phyloP scores from a whole-genome alignment of 2,329 filamentous ascomycete species.

The Pestalotiopsis sp. region DNA sequence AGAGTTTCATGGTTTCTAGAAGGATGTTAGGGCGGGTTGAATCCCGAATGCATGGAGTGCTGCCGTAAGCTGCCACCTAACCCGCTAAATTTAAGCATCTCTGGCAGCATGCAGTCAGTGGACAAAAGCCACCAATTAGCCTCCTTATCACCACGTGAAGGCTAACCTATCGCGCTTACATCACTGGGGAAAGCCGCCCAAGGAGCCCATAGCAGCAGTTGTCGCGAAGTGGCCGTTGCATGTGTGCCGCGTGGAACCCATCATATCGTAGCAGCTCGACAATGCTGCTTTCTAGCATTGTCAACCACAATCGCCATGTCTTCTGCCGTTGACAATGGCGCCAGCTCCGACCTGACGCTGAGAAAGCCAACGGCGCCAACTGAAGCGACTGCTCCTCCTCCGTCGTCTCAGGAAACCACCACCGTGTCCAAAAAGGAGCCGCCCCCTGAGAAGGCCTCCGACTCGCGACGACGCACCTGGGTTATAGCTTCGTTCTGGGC shows the following conservation, averaged over 20 bases:
- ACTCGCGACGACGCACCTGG: conserved; percentile 66
- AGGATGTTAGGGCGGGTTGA: not conserved
- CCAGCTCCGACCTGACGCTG: conserved; percentile 4
- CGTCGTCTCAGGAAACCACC: not conserved
- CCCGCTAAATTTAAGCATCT: not conserved
- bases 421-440: conserved; percentile 46
- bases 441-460: conserved; percentile 75
- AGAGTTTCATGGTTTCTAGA: not conserved
- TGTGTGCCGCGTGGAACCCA: not conserved
- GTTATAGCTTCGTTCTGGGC: conserved; percentile 91
- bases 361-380: not conserved
- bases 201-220: not conserved
- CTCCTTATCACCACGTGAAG: conserved; percentile 10
- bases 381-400: not conserved
- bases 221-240: not conserved
- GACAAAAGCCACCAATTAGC: no score
- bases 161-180: conserved; percentile 6
- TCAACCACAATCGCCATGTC: conserved; percentile 9
- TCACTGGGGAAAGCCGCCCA: not conserved
- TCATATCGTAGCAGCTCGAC: not conserved
- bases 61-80: not conserved
- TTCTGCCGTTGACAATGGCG: conserved; percentile 12
- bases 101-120: not conserved
- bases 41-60: not conserved
- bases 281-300: conserved; percentile 5